A percentile compares a stretch with the other conserved stretches of the same genome.
phyloP scores from a whole-genome alignment of 139 green algal species.

The Micractinium conductrix region DNA sequence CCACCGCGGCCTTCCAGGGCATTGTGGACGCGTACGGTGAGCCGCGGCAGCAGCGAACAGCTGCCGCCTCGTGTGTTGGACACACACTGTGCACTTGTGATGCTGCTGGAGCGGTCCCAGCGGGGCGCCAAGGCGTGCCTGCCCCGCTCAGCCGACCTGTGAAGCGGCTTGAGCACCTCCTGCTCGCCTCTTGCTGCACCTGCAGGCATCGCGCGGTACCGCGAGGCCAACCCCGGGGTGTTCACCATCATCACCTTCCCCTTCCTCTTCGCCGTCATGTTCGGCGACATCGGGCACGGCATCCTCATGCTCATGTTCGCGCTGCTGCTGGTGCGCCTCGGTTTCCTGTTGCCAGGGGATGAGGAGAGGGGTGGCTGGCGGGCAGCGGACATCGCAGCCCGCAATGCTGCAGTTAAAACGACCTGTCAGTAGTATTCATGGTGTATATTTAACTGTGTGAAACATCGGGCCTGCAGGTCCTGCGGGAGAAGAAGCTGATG shows the following conservation, averaged over 20 bases:
- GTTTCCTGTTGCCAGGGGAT: too few species aligned
- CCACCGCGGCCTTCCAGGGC: constrained; percentile 91
- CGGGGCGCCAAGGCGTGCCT: background rate
- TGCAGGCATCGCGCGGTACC: constrained; percentile 87
- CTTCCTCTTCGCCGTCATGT: constrained; percentile 99
- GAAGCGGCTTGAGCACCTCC: too few species aligned
- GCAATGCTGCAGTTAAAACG: too few species aligned
- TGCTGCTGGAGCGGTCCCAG: too few species aligned
- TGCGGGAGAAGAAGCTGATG: constrained; percentile 46
- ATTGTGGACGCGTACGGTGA: constrained; percentile 96
- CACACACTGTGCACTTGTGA: too few species aligned
- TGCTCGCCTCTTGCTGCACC: background rate
- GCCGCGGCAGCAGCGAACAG: too few species aligned
- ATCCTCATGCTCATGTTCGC: constrained; percentile 88
- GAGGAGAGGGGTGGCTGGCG: too few species aligned
- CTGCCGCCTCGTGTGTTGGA: too few species aligned
- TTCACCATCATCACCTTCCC: constrained; percentile 99
- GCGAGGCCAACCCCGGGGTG: constrained; percentile 94
- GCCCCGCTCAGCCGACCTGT: background rate
- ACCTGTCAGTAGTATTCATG: too few species aligned
- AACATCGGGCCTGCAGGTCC: background rate
- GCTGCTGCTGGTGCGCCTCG: constrained; percentile 68
- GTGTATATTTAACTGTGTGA: too few species aligned
- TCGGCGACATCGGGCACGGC: constrained; percentile 97
- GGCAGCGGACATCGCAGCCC: too few species aligned